phyloP scores from a whole-genome alignment of 306 rosid species.

The Datisca glomerata region DNA sequence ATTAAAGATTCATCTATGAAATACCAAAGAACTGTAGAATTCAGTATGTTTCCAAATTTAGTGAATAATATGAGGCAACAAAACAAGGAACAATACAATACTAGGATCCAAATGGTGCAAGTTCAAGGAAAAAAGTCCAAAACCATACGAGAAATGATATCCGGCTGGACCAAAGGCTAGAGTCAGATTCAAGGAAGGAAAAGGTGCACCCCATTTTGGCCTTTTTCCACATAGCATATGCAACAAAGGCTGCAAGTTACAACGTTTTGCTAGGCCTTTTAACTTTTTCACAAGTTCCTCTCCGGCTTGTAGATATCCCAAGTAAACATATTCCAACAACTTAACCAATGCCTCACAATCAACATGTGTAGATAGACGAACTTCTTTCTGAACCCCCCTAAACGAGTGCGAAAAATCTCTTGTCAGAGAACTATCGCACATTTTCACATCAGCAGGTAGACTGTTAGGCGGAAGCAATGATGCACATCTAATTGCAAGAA shows the following conservation, averaged over 20 bases:
- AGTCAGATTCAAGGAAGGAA: slow-evolving; percentile 42
- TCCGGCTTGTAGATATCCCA: slow-evolving; percentile 41
- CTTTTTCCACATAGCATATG: slow-evolving; percentile 43
- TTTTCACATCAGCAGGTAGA: slow-evolving; percentile 13
- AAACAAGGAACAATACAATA: background rate
- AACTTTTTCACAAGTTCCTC: slow-evolving; percentile 51
- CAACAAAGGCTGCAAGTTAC: slow-evolving; percentile 50
- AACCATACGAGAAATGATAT: slow-evolving; percentile 56
- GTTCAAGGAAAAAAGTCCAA: slow-evolving; percentile 8
- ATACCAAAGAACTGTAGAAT: no score
- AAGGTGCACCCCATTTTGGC: slow-evolving; percentile 67
- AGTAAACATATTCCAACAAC: slow-evolving; percentile 61
- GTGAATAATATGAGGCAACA: no score
- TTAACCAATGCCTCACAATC: slow-evolving; percentile 41
- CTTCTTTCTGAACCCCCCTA: slow-evolving; percentile 26
- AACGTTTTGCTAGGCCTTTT: slow-evolving; percentile 59
- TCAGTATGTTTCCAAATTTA: no score
- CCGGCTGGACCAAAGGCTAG: slow-evolving; percentile 52
- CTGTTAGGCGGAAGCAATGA: slow-evolving; percentile 51
- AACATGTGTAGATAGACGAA: slow-evolving; percentile 59
- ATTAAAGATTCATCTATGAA: no score
- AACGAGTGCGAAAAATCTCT: slow-evolving; percentile 9
- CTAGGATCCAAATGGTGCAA: no score
- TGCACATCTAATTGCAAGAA: slow-evolving; percentile 61
- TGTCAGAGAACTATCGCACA: slow-evolving; percentile 7